Evolutionary conservation across 225 moss, liverwort and hornwort genomes (phyloP), one percentile per base, ranked within the genome.

Genomic region (Neckera pumila): DNA sequence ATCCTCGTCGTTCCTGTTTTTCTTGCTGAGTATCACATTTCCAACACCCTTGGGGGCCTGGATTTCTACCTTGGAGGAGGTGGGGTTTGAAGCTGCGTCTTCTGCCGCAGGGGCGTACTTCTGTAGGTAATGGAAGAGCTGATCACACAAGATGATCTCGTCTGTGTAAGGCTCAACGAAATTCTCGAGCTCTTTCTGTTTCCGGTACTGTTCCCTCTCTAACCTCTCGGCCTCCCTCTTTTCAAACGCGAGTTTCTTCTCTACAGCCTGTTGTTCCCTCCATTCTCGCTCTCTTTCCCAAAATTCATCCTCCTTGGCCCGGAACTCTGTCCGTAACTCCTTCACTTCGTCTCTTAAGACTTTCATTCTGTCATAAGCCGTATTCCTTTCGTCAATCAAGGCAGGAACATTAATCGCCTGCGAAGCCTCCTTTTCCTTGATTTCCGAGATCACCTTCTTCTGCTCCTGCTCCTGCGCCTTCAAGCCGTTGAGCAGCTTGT

Each of bases 121-220:
- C 82, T 93, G 95, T 47, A 98, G 93, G 79, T 95, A 98, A 70
- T 96, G 95, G 59, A 90, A 95, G 58, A 98, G 95, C 92, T 98
- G 97, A 60, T 98, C 96, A 56, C 96, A 94, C 71, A 96, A 90
- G 60, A 98, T 98, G 69, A 98, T 96, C 89, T 98, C 97, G 79
- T 98, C 96, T 19, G 97, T 96, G 89, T 90, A 98, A 83, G 97
- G 97, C 93, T 97, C 97, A 42, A 97, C 95, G 62, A 93, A 97
- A 92, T 96, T 97, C 86, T 97, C 96, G 43, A 96, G 92, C 85
- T 96, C 97, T 63, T 95, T 93, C 90, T 95, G 95, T 85, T 96
- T 96, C 60, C 97, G 93, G 43, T 95, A 92, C 85, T 94, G 93
- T 66, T 95, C 96, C 71, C 97, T 94, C 90, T 97, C 96, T 84